These are phyloP conservation scores for Cyberlindnera japonica DNA, from an alignment of 805 yeast genomes.

Conservation along the genomic window DNA sequence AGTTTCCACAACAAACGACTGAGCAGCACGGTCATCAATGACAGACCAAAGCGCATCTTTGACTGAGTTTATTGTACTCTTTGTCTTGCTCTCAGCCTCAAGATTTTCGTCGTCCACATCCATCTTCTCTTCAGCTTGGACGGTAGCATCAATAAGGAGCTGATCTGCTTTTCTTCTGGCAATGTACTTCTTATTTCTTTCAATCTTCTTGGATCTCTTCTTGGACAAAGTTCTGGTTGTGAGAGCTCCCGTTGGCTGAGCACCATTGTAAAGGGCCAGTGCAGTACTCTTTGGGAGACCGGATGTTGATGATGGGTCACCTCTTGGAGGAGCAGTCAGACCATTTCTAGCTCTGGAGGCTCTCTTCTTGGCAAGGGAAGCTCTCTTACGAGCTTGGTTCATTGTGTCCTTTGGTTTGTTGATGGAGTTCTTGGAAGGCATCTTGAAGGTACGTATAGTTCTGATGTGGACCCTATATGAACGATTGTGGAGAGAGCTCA, in stretches of 20 bases:
- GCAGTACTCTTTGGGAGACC: conserved; percentile 40
- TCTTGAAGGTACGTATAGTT: conserved; percentile 24
- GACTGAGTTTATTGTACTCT: conserved; percentile 41
- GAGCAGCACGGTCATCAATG: conserved; percentile 54
- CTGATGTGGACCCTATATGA: background rate
- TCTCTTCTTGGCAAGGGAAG: conserved; percentile 51
- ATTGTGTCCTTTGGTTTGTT: conserved; percentile 72
- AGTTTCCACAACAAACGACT: conserved; percentile 39
- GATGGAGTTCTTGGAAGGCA: conserved; percentile 82
- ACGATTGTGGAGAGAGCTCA: conserved; percentile 5
- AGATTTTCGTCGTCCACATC: conserved; percentile 39
- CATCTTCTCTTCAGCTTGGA: conserved; percentile 46
- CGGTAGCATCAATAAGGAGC: conserved; percentile 45
- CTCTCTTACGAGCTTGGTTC: conserved; percentile 46
- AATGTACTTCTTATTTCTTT: conserved; percentile 72
- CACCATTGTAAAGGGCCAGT: conserved; percentile 37
- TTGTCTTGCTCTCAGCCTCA: conserved; percentile 7
- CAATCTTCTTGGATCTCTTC: conserved; percentile 74
- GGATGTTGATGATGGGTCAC: conserved; percentile 40
- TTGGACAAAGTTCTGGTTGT: conserved; percentile 67
- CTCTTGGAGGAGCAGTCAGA: conserved; percentile 41
- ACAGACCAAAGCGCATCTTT: conserved; percentile 70
- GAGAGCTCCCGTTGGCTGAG: conserved; percentile 22
- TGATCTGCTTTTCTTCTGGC: conserved; percentile 48
- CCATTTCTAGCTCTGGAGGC: conserved; percentile 46